Base-by-base conservation (phyloP, 352 stramenopile species). In the Phytophthora aleatoria region DNA sequence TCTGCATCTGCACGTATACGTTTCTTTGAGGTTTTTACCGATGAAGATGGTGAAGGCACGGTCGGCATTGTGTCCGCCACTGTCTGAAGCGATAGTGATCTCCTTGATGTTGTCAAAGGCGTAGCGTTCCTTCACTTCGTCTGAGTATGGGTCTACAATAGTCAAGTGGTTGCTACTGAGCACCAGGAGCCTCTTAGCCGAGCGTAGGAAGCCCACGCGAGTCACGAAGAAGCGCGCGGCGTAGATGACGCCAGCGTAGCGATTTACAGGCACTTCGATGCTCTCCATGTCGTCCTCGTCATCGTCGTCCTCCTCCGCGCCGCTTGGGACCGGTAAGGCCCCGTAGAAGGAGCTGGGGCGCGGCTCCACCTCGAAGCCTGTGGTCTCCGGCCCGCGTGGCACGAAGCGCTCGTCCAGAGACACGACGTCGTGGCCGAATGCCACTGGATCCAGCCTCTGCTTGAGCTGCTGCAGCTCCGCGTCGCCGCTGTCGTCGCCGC, bases 71-170 rank as follows among this genome's bases (percentile, higher is more conserved):
- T 85, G 79, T 3, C 77, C 79, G 52, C 83, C 80, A 35, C 67
- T 83, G 49, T 94, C 85, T 3, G 80, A 79, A 9, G 86, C 85
- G 31, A 92, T 76, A 26, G 83, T 94, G 53, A 95, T 92, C 69
- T 95, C 88, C 57, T 91, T 94, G 56, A 96, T 96, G 61, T 92
- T 92, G 56, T 93, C 84, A 57, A 92, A 96, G 36, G 84, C 77
- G 48, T 93, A 94, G 30, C 85, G 85, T 63, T 96, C 88, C 49
- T 93, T 94, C 27, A 94, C 85, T 60, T 94, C 84, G 28, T 95
- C 88, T 3, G 82, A 89, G 63, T 92, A 92, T 39, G 88, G 88
- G 49, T 96, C 88, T 35, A 94, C 74, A 38, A 94, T 87, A 8
- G 84, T 94, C 62, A 96, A 58, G 60, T 96, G 85, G 50, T 80